Percentiles rank a stretch among this genome's conserved stretches.
Evolutionary conservation across 2,329 filamentous ascomycete genomes (phyloP).

Genomic region (Alternaria ventricosa): DNA sequence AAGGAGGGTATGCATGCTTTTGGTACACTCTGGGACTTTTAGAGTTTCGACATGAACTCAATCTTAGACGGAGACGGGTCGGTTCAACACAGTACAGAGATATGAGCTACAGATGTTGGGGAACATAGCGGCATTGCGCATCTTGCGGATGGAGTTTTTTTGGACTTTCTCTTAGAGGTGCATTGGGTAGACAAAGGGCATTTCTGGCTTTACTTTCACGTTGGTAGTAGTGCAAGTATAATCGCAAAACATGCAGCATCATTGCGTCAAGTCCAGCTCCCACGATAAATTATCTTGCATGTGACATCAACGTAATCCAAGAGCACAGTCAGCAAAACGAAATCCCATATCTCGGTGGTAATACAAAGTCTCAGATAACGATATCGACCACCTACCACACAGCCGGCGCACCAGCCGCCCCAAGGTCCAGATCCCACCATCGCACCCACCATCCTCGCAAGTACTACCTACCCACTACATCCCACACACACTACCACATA

Average conservation of each 20-base stretch:
- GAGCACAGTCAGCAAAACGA: background rate
- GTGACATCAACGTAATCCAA: background rate
- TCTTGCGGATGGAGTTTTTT: background rate
- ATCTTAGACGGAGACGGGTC: background rate
- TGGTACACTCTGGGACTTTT: slow-evolving; percentile 47
- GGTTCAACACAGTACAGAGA: background rate
- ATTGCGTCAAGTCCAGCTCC: no score
- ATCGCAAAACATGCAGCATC: background rate
- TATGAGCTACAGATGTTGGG: background rate
- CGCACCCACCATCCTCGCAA: background rate
- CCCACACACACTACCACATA: background rate
- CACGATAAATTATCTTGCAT: background rate
- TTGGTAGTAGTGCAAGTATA: background rate
- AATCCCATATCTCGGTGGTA: background rate
- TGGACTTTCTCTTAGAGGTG: background rate
- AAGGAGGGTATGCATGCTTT: slow-evolving; percentile 43
- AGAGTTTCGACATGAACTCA: background rate
- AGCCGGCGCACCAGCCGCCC: background rate
- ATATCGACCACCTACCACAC: background rate
- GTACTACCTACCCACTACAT: background rate
- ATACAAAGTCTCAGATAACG: background rate
- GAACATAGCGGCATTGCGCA: background rate
- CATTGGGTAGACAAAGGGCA: background rate
- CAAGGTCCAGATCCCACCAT: background rate
- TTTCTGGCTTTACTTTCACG: background rate